Base-by-base conservation (phyloP, 2,329 filamentous ascomycete genomes). In the Pezicula neosporulosa region DNA sequence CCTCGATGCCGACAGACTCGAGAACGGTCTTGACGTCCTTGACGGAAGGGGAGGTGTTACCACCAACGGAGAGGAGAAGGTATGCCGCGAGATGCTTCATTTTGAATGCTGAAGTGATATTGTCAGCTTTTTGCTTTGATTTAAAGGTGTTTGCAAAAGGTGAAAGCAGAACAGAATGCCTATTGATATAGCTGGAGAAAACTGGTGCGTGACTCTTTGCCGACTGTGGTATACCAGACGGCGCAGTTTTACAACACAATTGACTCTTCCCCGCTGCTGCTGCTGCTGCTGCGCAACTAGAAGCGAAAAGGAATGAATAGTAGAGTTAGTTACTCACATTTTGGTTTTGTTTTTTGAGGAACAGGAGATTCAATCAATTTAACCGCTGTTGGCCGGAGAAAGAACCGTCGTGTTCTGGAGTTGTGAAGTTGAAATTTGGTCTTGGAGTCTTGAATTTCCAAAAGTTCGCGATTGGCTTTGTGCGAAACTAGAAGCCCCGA, bases 41-140 rank as follows among this genome's bases (percentile, higher is more conserved):
- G 68, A 89, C 90, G 61, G 89, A 91, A 67, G 94, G 94, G 61
- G 85, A 85, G 80, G 82, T 75, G 85, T 97, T 97, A 79, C 94
- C 94, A 74, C 83, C 93, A 67, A 97, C 88, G 80, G 80, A 78
- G 76, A 97, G 90, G 73, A 99, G 93, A 72, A 99, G 91, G 86
- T 96, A 97, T 74, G 94, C 93, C 74, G 94, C 94, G 81, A 99
- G 88, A 81, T 97, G 87, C 92, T 99, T 97, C 94, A 99, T 97
- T 90, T 86, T 96, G 75, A 67, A 66, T 61, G 68, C 70, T 74
- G 70, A 66, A 70, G 63, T 63, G 54, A 47, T 33, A 49, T 24
- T 55, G 50, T 63, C 53, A 62, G 59, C n/a, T 51, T 13, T 33
- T 33, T 33, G 30, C 10, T 33, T 33, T 33, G 12, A 13, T 33